Evolutionary conservation across 1,284 basidiomycete species (phyloP).

Genomic region (Cerioporus squamosus): DNA sequence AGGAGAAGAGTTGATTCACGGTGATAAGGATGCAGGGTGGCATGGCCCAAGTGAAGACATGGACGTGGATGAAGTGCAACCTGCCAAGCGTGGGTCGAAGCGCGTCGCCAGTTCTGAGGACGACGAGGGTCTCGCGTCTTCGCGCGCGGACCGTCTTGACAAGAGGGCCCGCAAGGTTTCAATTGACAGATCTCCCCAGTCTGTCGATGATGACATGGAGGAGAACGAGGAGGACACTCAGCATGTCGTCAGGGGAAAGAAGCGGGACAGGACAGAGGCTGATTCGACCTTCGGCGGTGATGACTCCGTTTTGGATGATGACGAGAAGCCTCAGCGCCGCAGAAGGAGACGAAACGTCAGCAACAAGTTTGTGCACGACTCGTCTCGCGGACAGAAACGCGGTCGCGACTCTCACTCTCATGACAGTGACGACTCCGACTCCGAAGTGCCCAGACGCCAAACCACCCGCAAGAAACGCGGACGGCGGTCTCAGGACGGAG

Average conservation of each 20-base stretch:
- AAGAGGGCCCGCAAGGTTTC: constrained; percentile 54
- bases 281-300: constrained; percentile 73
- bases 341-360: constrained; percentile 46
- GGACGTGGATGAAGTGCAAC: constrained; percentile 29
- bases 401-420: constrained; percentile 58
- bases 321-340: constrained; percentile 32
- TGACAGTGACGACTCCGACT: constrained; percentile 51
- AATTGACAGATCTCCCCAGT: constrained; percentile 36
- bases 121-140: constrained; percentile 36
- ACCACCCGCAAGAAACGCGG: constrained; percentile 42
- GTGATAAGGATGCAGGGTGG: constrained; percentile 50
- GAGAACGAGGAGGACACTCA: constrained; percentile 31
- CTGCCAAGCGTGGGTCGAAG: constrained; percentile 50
- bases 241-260: constrained; percentile 60
- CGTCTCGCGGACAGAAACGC: constrained; percentile 64
- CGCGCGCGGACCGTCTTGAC: constrained; percentile 25
- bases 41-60: constrained; percentile 34
- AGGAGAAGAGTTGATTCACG: constrained; percentile 45
- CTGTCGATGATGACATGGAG: constrained; percentile 35
- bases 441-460: constrained; percentile 34
- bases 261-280: constrained; percentile 74
- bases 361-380: constrained; percentile 51
- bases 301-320: constrained; percentile 40
- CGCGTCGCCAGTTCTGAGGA: constrained; percentile 46
- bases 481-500: constrained; percentile 33